Percentiles rank a stretch among this genome's conserved stretches.
phyloP scores from a whole-genome alignment of 2,329 filamentous ascomycete genomes.

The Alternaria triticimaculans region DNA sequence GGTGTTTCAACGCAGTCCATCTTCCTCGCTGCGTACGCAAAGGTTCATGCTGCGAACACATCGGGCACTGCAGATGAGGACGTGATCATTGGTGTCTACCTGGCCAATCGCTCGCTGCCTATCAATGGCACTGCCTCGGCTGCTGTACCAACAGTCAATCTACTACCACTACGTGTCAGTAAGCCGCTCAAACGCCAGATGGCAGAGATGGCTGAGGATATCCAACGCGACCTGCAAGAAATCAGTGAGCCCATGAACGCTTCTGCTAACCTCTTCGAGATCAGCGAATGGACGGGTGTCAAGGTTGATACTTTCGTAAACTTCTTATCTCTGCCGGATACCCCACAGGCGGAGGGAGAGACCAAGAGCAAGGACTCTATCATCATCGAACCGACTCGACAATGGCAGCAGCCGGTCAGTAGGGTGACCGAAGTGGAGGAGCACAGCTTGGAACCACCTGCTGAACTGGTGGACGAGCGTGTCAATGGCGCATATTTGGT shows the following conservation, averaged over 20 bases:
- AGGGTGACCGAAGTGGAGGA: slow-evolving; percentile 18
- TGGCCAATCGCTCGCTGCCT: slow-evolving; percentile 73
- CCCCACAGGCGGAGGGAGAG: slow-evolving; percentile 16
- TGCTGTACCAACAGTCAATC: slow-evolving; percentile 75
- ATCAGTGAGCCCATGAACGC: slow-evolving; percentile 66
- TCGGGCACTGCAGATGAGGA: slow-evolving; percentile 35
- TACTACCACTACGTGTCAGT: slow-evolving; percentile 73
- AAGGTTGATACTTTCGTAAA: slow-evolving; percentile 79
- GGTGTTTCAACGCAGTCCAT: slow-evolving; percentile 75
- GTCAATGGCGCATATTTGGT: slow-evolving; percentile 48
- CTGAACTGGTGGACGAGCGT: slow-evolving; percentile 30
- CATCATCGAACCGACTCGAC: slow-evolving; percentile 22
- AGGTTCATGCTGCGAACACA: slow-evolving; percentile 52
- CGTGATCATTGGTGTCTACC: slow-evolving; percentile 77
- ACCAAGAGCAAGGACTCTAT: slow-evolving; percentile 9
- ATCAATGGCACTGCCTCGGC: slow-evolving; percentile 59
- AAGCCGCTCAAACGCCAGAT: slow-evolving; percentile 46
- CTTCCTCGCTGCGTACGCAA: slow-evolving; percentile 75
- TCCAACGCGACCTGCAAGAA: slow-evolving; percentile 72
- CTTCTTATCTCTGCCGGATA: slow-evolving; percentile 68
- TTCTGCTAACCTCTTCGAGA: slow-evolving; percentile 71
- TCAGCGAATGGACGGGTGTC: slow-evolving; percentile 76
- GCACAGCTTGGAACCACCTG: slow-evolving; percentile 16
- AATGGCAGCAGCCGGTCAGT: slow-evolving; percentile 29
- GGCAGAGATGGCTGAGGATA: slow-evolving; percentile 60